phyloP scores from a whole-genome alignment of 2,329 filamentous ascomycete genomes.

The Metarhizium guizhouense region DNA sequence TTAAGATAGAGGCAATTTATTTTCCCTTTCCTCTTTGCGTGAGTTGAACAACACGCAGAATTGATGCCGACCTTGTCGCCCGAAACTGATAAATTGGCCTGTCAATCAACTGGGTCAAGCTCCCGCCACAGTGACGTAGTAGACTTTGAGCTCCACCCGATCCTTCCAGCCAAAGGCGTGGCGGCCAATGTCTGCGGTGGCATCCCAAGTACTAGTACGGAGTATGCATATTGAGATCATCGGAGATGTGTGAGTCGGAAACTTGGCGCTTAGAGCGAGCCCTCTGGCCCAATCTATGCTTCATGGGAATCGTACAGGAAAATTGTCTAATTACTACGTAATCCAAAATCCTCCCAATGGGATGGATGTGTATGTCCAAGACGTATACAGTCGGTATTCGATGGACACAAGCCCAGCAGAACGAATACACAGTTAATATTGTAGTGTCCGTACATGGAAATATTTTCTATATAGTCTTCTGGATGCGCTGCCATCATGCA shows the following conservation, averaged over 20 bases:
- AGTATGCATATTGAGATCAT: not conserved
- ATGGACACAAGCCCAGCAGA: not conserved
- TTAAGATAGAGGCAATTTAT: not conserved
- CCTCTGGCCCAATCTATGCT: not conserved
- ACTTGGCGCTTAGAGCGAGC: not conserved
- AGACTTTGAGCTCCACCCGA: not conserved
- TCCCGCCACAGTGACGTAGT: slow-evolving; percentile 15
- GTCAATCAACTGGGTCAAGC: slow-evolving; percentile 5
- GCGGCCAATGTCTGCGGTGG: not conserved
- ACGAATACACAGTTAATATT: not conserved
- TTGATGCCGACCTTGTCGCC: too few species aligned
- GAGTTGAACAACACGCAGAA: too few species aligned
- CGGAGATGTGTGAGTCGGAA: not conserved
- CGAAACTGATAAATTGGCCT: not conserved
- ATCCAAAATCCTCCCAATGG: too few species aligned
- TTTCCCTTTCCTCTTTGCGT: too few species aligned
- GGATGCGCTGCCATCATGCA: not conserved
- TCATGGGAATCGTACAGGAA: not conserved
- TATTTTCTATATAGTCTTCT: not conserved
- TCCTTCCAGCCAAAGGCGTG: not conserved
- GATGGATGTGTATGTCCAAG: too few species aligned
- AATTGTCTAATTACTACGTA: too few species aligned
- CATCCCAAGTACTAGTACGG: not conserved
- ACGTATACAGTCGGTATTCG: too few species aligned
- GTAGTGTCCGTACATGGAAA: not conserved